phyloP scores from a whole-genome alignment of 805 yeast genomes.

The Wickerhamiella lipophila region DNA sequence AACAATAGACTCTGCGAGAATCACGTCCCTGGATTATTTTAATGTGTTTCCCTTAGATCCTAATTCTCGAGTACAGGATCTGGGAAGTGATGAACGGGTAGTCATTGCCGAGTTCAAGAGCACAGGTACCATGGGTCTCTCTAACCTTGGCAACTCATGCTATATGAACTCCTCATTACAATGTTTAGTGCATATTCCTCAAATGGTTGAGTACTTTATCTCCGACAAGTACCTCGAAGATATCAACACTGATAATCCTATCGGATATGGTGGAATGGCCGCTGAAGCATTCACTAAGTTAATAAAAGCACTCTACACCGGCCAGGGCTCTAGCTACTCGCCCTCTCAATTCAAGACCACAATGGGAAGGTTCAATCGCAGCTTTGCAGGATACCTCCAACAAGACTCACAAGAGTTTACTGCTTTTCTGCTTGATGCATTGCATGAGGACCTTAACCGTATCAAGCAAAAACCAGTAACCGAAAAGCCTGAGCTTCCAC shows the following conservation, averaged over 20 bases:
- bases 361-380: slow-evolving; percentile 63
- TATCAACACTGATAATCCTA: slow-evolving; percentile 62
- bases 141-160: slow-evolving; percentile 79
- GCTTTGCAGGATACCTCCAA: slow-evolving; percentile 72
- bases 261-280: slow-evolving; percentile 73
- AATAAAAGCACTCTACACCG: slow-evolving; percentile 43
- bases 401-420: slow-evolving; percentile 92
- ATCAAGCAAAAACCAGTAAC: slow-evolving; percentile 71
- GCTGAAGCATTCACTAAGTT: slow-evolving; percentile 65
- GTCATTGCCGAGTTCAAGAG: slow-evolving; percentile 5
- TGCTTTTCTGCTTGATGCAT: slow-evolving; percentile 73
- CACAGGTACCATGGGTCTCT: slow-evolving; percentile 46
- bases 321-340: slow-evolving; percentile 30
- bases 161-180: slow-evolving; percentile 93
- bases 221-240: slow-evolving; percentile 46
- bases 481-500: slow-evolving; percentile 70
- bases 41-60: not conserved
- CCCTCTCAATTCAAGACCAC: slow-evolving; percentile 71
- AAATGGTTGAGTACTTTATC: slow-evolving; percentile 61
- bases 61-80: slow-evolving; percentile 8
- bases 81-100: slow-evolving; percentile 12
- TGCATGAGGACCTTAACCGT: slow-evolving; percentile 86
- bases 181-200: slow-evolving; percentile 75
- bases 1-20: not conserved
- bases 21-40: slow-evolving; percentile 3